Evolutionary conservation across 2,329 filamentous ascomycete species (phyloP).

Genomic region (Chaetomium sp.): DNA sequence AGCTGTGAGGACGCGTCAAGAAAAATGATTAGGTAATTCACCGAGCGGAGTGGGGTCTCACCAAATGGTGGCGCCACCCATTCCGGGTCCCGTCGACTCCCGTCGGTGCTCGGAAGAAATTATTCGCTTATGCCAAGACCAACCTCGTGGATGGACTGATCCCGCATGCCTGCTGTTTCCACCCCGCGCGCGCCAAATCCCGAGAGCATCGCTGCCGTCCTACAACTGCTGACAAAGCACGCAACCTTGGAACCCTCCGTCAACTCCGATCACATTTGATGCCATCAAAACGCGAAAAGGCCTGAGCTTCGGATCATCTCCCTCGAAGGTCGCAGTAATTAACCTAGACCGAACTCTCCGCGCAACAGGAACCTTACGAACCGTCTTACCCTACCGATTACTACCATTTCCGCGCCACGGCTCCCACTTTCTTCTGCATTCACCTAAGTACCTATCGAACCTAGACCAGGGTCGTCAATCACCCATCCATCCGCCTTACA

Average conservation of each 20-base stretch:
- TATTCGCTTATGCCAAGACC: slow-evolving; percentile 16
- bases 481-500: neutral
- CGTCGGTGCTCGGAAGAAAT: slow-evolving; percentile 9
- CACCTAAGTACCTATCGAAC: neutral
- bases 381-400: neutral
- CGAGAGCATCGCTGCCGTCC: neutral
- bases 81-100: too few species aligned
- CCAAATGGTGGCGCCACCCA: neutral
- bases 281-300: neutral
- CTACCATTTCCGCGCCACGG: neutral
- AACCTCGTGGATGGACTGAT: neutral
- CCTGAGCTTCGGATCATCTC: slow-evolving; percentile 7
- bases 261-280: slow-evolving; percentile 5
- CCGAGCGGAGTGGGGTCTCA: neutral
- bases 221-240: slow-evolving; percentile 24
- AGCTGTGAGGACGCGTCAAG: too few species aligned
- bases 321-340: neutral
- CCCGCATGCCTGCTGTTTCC: neutral
- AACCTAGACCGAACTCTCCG: neutral
- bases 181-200: slow-evolving; percentile 7
- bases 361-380: neutral
- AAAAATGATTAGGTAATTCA: neutral
- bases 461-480: neutral
- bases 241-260: neutral
- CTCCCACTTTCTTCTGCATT: neutral